Evolutionary conservation across 2,329 filamentous ascomycete species (phyloP), one percentile per base, ranked within the genome.

Genomic region (Dryadomyces quercus-mongolicae): DNA sequence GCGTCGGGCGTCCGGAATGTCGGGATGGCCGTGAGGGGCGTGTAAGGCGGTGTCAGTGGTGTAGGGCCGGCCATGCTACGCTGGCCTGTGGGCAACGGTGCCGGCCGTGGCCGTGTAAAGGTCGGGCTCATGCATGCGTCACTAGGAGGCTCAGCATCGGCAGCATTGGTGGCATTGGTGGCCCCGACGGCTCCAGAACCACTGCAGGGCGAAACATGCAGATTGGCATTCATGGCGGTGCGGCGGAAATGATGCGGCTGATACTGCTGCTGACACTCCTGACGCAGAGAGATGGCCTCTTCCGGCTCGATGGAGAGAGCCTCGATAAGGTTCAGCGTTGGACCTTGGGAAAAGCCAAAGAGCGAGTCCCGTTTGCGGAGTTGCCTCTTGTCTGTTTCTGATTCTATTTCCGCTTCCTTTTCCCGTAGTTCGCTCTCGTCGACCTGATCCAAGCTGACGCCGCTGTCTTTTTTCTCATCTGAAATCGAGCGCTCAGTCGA

Each of bases 301-400:
- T 56, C 57, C 34, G 60, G 58, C 47, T 62, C 59, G 8, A 63
- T 56, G 2, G 62, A 61, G 47, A 66, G 62, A 22, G 63, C 63
- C 58, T 67, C 64, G 25, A 63, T 57, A 6, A 63, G 55, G 43
- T 67, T 62, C 34, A 66, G 59, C 6, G 22, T 18, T 2, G 51
- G 51, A 1, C 51, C 51, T n/a, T 54, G 46, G 1, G 52, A 49
- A 25, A 49, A 54, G 21, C 36, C 38, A 45, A 54, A 54, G 10
- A 53, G 21, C 21, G 52, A 54, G 9, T 49, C 22, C 12, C 38
- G 42, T 6, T 49, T 46, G 8, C 25, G 21, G 10, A 15, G 1
- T 12, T 42, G 34, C 7, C 21, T 42, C 7, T 10, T 12, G 45
- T 20, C 20, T 13, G 13, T 9, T 3, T 62, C 21, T 60, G 61